Conservation (phyloP, 192 early-diverging fungal genomes). For the Tieghemiomyces parasiticus region DNA sequence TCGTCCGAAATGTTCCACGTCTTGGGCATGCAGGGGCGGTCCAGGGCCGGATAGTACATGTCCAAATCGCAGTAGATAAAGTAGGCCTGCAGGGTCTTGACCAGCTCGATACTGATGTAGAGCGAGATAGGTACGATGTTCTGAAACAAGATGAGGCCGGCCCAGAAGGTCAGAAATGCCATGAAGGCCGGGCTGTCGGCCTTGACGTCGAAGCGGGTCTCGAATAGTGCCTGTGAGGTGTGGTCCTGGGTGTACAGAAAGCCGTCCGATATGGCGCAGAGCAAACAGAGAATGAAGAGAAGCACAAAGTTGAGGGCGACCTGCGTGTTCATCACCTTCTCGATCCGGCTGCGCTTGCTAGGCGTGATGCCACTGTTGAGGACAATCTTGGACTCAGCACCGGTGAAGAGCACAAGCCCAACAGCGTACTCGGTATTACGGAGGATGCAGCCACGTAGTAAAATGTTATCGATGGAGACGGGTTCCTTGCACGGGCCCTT, state of each 20-base stretch:
- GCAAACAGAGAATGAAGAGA: slow-evolving; percentile 55
- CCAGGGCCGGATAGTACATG: slow-evolving; percentile 70
- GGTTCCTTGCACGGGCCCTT: slow-evolving; percentile 35
- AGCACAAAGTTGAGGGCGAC: slow-evolving; percentile 67
- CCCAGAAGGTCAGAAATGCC: slow-evolving; percentile 64
- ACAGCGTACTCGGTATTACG: slow-evolving; percentile 85
- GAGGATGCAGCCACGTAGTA: slow-evolving; percentile 84
- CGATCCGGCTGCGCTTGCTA: slow-evolving; percentile 80
- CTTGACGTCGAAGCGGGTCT: slow-evolving; percentile 25
- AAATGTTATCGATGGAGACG: slow-evolving; percentile 58
- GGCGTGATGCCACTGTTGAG: slow-evolving; percentile 87
- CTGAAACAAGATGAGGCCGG: slow-evolving; percentile 79
- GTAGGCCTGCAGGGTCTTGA: slow-evolving; percentile 80
- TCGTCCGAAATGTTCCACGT: slow-evolving; percentile 91
- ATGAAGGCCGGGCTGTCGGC: slow-evolving; percentile 32
- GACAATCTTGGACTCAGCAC: slow-evolving; percentile 93
- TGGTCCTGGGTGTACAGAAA: slow-evolving; percentile 36
- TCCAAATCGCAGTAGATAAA: slow-evolving; percentile 83
- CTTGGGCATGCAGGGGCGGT: slow-evolving; percentile 65
- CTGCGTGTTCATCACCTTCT: slow-evolving; percentile 84
- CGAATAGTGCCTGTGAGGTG: slow-evolving; percentile 29
- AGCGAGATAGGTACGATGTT: slow-evolving; percentile 94
- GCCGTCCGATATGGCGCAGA: slow-evolving; percentile 46
- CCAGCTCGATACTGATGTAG: slow-evolving; percentile 85
- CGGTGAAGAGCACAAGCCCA: slow-evolving; percentile 78